Conservation (phyloP, 129 eudicot genomes). For the Centella asiatica region DNA sequence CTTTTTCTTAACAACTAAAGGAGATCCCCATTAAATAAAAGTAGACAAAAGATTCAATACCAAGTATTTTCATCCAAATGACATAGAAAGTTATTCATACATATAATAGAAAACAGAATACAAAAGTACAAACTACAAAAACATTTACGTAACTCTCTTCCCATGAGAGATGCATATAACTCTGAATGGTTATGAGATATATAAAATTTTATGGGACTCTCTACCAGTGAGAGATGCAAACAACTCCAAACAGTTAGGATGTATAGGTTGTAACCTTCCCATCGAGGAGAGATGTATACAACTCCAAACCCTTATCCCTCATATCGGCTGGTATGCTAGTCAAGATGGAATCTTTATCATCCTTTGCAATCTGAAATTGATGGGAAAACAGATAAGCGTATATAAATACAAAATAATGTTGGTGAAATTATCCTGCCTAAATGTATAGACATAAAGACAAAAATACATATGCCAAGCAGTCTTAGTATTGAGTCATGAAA, state of each 20-base stretch:
- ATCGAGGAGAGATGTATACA: constrained; percentile 67
- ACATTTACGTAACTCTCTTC: too few species aligned
- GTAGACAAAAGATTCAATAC: constrained; percentile 7
- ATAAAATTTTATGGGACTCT: too few species aligned
- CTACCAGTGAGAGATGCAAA: too few species aligned
- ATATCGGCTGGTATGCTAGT: constrained; percentile 71
- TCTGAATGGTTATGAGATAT: too few species aligned
- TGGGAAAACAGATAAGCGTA: not conserved
- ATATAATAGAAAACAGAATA: too few species aligned
- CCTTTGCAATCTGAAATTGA: constrained; percentile 67
- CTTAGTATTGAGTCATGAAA: not conserved
- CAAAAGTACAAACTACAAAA: too few species aligned
- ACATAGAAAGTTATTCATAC: too few species aligned
- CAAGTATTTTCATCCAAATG: not conserved
- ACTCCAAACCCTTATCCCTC: constrained; percentile 61
- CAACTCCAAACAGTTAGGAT: too few species aligned
- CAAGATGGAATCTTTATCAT: constrained; percentile 84
- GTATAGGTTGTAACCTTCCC: too few species aligned
- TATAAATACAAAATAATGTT: not conserved
- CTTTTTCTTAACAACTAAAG: not conserved
- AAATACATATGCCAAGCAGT: not conserved
- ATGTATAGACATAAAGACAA: not conserved
- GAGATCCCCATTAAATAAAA: not conserved
- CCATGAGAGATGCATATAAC: too few species aligned
- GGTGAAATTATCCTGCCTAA: not conserved